A percentile compares a stretch with the other conserved stretches of the same genome.
phyloP scores from a whole-genome alignment of 805 yeast species.

The Candida methanosorbosa region DNA sequence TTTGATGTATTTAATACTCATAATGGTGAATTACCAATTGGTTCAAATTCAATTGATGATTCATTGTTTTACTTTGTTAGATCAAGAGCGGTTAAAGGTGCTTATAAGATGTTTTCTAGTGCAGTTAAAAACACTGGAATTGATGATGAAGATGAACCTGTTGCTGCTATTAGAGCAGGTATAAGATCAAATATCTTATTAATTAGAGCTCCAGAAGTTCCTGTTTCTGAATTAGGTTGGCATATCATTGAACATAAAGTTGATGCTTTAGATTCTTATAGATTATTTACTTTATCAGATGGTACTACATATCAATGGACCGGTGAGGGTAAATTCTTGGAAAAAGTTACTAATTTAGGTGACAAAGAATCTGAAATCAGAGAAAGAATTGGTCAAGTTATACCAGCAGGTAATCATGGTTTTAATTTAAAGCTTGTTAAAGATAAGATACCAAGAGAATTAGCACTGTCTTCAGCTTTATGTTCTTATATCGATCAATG shows the following conservation, averaged over 20 bases:
- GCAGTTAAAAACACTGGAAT: slow-evolving; percentile 33
- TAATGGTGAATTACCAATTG: slow-evolving; percentile 25
- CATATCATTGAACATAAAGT: slow-evolving; percentile 51
- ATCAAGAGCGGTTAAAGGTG: slow-evolving; percentile 62
- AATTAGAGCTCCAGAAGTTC: slow-evolving; percentile 39
- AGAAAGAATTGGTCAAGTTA: slow-evolving; percentile 52
- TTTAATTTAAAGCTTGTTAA: slow-evolving; percentile 50
- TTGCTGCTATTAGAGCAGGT: slow-evolving; percentile 53
- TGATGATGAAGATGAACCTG: slow-evolving; percentile 45
- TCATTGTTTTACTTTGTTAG: slow-evolving; percentile 45
- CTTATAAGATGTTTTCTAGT: slow-evolving; percentile 46
- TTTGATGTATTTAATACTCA: slow-evolving; percentile 42
- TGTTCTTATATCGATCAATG: slow-evolving; percentile 59
- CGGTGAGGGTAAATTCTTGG: slow-evolving; percentile 46
- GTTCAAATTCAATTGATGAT: slow-evolving; percentile 33
- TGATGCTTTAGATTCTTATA: slow-evolving; percentile 52
- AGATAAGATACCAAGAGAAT: slow-evolving; percentile 43
- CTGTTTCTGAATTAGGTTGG: slow-evolving; percentile 55
- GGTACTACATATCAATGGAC: slow-evolving; percentile 63
- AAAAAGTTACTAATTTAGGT: slow-evolving; percentile 48
- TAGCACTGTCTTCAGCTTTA: slow-evolving; percentile 52
- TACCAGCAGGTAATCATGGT: slow-evolving; percentile 44
- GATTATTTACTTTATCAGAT: slow-evolving; percentile 52
- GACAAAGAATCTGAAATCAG: slow-evolving; percentile 58
- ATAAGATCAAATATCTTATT: slow-evolving; percentile 49